Conservation (phyloP, 2,329 filamentous ascomycete species). For the Aureobasidium subglaciale region DNA sequence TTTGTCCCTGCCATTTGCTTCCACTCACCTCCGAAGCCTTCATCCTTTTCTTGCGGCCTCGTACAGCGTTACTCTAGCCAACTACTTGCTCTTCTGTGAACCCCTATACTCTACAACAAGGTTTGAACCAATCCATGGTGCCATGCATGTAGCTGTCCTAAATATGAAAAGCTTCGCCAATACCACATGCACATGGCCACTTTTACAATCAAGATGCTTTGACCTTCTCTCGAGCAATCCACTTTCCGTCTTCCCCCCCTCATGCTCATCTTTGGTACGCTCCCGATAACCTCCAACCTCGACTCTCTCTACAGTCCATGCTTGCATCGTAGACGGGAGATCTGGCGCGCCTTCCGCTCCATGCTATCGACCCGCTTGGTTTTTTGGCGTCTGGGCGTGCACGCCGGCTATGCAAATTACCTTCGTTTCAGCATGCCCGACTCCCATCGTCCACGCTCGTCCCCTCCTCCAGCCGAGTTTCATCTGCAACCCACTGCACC, state of each 20-base stretch:
- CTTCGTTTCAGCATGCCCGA: constrained; percentile 13
- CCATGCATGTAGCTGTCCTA: neutral
- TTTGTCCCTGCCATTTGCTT: neutral
- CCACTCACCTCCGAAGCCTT: neutral
- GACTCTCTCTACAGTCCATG: constrained; percentile 3
- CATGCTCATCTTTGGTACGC: constrained; percentile 1
- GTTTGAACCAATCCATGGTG: neutral
- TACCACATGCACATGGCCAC: neutral
- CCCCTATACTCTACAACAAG: neutral
- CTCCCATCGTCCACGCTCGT: neutral
- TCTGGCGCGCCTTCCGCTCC: constrained; percentile 6
- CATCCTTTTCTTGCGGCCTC: neutral
- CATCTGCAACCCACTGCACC: constrained; percentile 1
- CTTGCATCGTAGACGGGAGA: neutral
- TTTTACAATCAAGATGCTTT: neutral
- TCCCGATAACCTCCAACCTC: constrained; percentile 1
- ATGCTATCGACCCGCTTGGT: constrained; percentile 1
- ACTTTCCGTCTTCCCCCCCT: constrained; percentile 1
- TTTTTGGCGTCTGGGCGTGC: constrained; percentile 2
- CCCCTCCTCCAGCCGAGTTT: constrained; percentile 8
- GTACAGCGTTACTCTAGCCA: neutral
- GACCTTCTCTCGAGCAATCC: neutral
- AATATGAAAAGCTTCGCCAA: neutral
- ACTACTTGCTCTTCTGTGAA: constrained; percentile 2
- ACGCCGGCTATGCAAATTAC: constrained; percentile 6